Conservation (phyloP, 139 green algal genomes). For the Monoraphidium neglectum region DNA sequence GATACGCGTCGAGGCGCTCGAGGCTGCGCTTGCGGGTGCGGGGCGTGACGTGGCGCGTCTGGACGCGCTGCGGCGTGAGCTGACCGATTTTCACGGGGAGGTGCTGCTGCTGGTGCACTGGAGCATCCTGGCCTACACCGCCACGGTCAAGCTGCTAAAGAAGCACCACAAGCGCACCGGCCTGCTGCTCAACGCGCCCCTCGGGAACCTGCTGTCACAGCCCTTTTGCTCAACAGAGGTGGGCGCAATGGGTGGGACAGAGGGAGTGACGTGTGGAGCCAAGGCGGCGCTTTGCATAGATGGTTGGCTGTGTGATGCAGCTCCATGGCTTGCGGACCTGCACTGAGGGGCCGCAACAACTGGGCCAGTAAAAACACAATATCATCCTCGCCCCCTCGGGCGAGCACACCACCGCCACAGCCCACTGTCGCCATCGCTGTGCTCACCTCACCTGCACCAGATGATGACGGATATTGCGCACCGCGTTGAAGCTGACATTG, state of each 20-base stretch:
- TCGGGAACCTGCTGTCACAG: conserved; percentile 74
- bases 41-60: conserved; percentile 4
- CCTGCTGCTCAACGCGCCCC: conserved; percentile 56
- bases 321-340: neutral
- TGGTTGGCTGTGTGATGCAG: neutral
- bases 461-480: conserved; percentile 53
- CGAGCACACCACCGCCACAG: neutral
- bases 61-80: conserved; percentile 33
- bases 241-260: no score
- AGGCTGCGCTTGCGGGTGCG: conserved; percentile 25
- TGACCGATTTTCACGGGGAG: conserved; percentile 82
- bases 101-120: conserved; percentile 84
- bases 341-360: no score
- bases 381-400: no score
- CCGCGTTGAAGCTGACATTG: conserved; percentile 50
- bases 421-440: neutral
- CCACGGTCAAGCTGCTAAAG: conserved; percentile 87
- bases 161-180: conserved; percentile 88
- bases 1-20: conserved; percentile 52
- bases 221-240: conserved; percentile 83
- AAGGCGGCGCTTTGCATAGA: neutral
- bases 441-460: conserved; percentile 26
- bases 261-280: neutral
- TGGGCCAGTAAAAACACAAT: no score
- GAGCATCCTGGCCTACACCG: conserved; percentile 79